Percentiles rank a stretch among this genome's conserved stretches.
phyloP scores from a whole-genome alignment of 106 monocot species.

The Triglochin maritima region DNA sequence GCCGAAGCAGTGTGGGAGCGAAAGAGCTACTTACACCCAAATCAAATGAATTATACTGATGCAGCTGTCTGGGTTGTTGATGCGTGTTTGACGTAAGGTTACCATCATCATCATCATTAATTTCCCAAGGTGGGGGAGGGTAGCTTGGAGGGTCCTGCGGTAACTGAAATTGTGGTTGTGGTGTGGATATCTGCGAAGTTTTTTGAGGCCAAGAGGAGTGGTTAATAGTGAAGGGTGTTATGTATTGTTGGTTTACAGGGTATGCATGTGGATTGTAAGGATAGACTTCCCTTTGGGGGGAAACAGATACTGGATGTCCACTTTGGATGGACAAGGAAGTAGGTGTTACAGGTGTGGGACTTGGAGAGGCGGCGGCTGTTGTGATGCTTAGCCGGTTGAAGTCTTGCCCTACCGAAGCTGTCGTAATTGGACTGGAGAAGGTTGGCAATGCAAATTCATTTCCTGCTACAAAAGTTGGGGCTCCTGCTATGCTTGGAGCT shows the following conservation, averaged over 20 bases:
- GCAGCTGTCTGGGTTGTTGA: slow-evolving; percentile 17
- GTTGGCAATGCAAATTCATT: slow-evolving; percentile 33
- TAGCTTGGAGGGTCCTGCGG: slow-evolving; percentile 3
- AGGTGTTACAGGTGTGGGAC: slow-evolving; percentile 32
- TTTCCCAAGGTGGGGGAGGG: slow-evolving; percentile 29
- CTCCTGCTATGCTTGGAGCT: slow-evolving; percentile 17
- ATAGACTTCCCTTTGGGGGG: background rate
- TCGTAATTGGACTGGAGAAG: slow-evolving; percentile 34
- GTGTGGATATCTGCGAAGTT: background rate
- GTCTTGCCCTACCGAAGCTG: slow-evolving; percentile 46
- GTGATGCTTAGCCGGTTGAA: slow-evolving; percentile 56
- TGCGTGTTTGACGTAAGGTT: background rate
- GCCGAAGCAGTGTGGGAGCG: background rate
- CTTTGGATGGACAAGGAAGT: slow-evolving; percentile 14
- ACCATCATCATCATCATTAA: background rate
- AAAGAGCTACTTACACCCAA: slow-evolving; percentile 3
- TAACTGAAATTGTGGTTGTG: background rate
- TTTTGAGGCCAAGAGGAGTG: slow-evolving; percentile 4
- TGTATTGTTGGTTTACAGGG: slow-evolving; percentile 1
- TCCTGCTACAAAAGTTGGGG: slow-evolving; percentile 21
- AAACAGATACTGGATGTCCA: slow-evolving; percentile 10
- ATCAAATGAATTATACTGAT: slow-evolving; percentile 29
- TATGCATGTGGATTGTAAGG: background rate
- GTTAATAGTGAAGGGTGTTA: background rate
- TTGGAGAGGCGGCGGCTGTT: slow-evolving; percentile 33